These are phyloP conservation scores for Aspergillus sclerotiicarbonarius DNA, from an alignment of 495 filamentous ascomycete genomes.

Conservation along the genomic window DNA sequence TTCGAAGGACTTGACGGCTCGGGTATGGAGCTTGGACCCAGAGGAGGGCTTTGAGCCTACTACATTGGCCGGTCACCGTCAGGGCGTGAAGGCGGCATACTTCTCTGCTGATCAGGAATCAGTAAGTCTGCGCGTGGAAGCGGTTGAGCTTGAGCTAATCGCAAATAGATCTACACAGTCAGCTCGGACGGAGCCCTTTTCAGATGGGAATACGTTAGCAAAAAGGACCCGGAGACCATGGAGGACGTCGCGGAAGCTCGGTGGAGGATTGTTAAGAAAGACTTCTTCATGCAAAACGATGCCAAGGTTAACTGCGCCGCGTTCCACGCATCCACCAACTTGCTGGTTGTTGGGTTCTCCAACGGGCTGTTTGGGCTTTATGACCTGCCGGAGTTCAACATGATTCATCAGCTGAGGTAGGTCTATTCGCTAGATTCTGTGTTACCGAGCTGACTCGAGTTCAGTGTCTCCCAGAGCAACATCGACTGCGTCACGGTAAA, in stretches of 20 bases:
- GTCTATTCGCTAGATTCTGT: neutral
- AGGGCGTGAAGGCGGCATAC: constrained; percentile 82
- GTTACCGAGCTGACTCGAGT: constrained; percentile 26
- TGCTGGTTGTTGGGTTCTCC: constrained; percentile 91
- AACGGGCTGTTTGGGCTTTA: constrained; percentile 91
- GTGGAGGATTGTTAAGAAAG: constrained; percentile 83
- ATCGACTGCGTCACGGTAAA: constrained; percentile 94
- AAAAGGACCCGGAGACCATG: constrained; percentile 57
- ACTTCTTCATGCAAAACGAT: constrained; percentile 90
- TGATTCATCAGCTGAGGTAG: constrained; percentile 79
- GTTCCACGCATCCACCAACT: constrained; percentile 80
- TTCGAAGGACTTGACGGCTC: constrained; percentile 85
- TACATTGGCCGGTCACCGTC: constrained; percentile 82
- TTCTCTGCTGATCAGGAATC: constrained; percentile 90
- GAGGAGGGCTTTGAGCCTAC: constrained; percentile 89
- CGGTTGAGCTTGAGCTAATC: constrained; percentile 47
- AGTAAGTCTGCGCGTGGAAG: constrained; percentile 34
- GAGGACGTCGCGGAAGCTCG: constrained; percentile 59
- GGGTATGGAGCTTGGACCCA: constrained; percentile 88
- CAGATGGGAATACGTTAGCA: constrained; percentile 58
- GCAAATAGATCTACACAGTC: constrained; percentile 66
- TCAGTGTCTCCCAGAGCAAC: constrained; percentile 89
- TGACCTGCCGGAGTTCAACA: constrained; percentile 95
- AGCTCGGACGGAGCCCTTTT: constrained; percentile 68
- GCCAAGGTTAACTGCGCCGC: constrained; percentile 84